Evolutionary conservation across 768 basidiomycete species (phyloP).

Genomic region (Lanmaoa rubissima): DNA sequence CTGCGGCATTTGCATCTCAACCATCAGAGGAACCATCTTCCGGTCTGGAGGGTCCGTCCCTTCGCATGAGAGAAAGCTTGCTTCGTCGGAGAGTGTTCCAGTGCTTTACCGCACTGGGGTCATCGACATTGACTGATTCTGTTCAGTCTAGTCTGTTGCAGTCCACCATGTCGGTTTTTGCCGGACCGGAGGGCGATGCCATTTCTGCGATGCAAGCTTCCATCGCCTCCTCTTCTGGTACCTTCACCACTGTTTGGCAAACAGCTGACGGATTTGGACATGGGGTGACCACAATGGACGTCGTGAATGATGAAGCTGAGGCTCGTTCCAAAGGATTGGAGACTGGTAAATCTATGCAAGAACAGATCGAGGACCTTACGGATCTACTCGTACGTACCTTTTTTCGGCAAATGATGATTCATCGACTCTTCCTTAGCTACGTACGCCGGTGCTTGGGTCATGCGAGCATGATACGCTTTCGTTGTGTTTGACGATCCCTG

Average conservation of each 20-base stretch:
- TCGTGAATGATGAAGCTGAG: slow-evolving; percentile 44
- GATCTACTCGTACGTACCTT: slow-evolving; percentile 63
- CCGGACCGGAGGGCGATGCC: slow-evolving; percentile 80
- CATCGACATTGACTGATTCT: slow-evolving; percentile 74
- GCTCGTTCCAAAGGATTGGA: slow-evolving; percentile 16
- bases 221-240: slow-evolving; percentile 81
- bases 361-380: slow-evolving; percentile 77
- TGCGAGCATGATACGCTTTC: slow-evolving; percentile 84
- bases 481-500: slow-evolving; percentile 53
- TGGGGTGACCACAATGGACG: slow-evolving; percentile 74
- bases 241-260: slow-evolving; percentile 85
- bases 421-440: slow-evolving; percentile 28
- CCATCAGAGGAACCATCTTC: slow-evolving; percentile 61
- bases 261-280: slow-evolving; percentile 87
- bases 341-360: slow-evolving; percentile 58
- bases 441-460: slow-evolving; percentile 76
- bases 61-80: slow-evolving; percentile 79
- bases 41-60: slow-evolving; percentile 45
- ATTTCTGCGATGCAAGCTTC: slow-evolving; percentile 89
- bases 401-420: neutral
- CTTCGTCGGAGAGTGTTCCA: slow-evolving; percentile 85
- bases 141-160: slow-evolving; percentile 81
- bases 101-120: slow-evolving; percentile 82
- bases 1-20: slow-evolving; percentile 75
- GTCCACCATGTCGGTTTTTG: slow-evolving; percentile 77